Evolutionary conservation across 2,329 filamentous ascomycete species (phyloP), one percentile per base, ranked within the genome.

Genomic region (Albophoma yamanashiensis): DNA sequence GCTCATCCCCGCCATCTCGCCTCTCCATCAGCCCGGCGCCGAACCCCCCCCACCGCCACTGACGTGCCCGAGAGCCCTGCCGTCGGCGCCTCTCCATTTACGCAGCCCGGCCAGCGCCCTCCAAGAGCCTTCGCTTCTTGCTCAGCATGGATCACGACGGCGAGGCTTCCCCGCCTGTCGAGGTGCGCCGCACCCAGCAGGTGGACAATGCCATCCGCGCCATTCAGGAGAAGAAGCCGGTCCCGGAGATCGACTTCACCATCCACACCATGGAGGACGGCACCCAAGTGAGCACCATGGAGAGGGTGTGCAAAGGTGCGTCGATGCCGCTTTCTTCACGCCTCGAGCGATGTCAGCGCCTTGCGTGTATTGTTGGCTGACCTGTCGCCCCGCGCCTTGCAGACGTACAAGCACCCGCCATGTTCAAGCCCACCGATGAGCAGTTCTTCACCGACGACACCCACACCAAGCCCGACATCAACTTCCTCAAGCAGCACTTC

Each of bases 211-310:
- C 91, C 68, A 88, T 93, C 71, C 91, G 90, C 74, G 94, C 94
- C 62, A 92, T 99, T 71, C 87, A 88, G 74, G 86, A 97, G 70
- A 97, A 97, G 88, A 93, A 89, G 80, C 92, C 93, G 59, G 83
- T 95, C 57, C 94, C 94, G 61, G 93, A 97, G 82, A 97, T 99
- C 71, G 94, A 99, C 80, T 99, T 99, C 75, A 95, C 91, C 60
- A 86, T 99, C 71, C 94, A 99, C 76, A 94, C 89, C 64, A 97
- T 97, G 93, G 94, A 99, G 75, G 94, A 99, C 81, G 91, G 91
- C 71, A 87, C 85, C 59, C 91, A 96, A 79, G 94, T 99, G 73
- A 97, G 85, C 85, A 99, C 94, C 63, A 78, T 89, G 73, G 94
- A 99, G 78, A 86, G 94, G 74, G 94, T 99, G 63, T 96, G 93